Base-by-base conservation (phyloP, 306 rosid genomes). In the Dalbergia oliveri region DNA sequence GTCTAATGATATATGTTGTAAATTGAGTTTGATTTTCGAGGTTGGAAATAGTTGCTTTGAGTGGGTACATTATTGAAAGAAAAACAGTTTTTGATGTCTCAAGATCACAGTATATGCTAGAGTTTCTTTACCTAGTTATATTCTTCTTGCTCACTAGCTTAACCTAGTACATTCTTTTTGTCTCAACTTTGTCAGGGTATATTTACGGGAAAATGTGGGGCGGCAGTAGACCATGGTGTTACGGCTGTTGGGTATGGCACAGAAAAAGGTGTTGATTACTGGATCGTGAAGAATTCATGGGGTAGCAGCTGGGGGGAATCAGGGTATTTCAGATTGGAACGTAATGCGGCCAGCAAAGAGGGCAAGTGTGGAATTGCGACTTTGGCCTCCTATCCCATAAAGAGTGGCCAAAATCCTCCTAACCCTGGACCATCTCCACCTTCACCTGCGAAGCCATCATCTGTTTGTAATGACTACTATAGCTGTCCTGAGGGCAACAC, bases 281-380 rank as follows among this genome's bases (percentile, higher is more conserved):
- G 98, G 98, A 94, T 88, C 14, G 94, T 92, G 62, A 87, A 71
- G 37, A 92, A 92, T 64, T 94, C 98, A 39, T 94, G 97, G 97
- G 98, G 98, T 11, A 41, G 18, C 11, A 80, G 23, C 59, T 92
- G 98, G 98, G 98, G 98, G 64, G 97, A 92, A 69, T 66, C 5
- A 2, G 98, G 98, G 23, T 94, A 92, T 72, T 14, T 94, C 53
- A 89, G 87, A 79, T 76, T 94, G 94, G 89, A 94, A 82, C 97
- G 97, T n/a, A 92, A 94, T 78, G 11, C 91, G 12, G 83, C 14
- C 6, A 35, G 68, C 5, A 7, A 2, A 0, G 53, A 75, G 0
- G 97, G 98, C 4, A 88, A 81, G 59, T 94, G 97, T 78, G 98
- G 97, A 72, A 94, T 94, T 75, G 89, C 97, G 9, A 87, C 87